Evolutionary conservation across 78 protist species (phyloP), one percentile per base, ranked within the genome.

Genomic region (Reticulomyxa filosa): DNA sequence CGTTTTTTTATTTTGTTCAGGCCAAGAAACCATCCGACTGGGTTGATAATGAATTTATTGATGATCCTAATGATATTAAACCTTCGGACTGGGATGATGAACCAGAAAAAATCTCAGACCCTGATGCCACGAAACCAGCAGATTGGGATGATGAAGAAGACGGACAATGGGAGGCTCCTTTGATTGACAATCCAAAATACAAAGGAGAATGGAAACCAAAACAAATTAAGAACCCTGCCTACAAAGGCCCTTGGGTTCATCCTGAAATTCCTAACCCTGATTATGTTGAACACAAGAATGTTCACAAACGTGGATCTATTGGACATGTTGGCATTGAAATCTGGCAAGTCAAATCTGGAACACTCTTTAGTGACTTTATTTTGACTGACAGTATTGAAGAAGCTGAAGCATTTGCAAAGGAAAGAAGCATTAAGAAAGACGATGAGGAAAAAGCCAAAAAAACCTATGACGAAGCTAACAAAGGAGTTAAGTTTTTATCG

Each of bases 131-230:
- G 6, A 39, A 61, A 53, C 81, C 81, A 22, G 94, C 76, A 20
- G 93, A 89, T 77, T 94, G 99, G 99, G 93, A 87, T 38, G 97
- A 91, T 27, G 96, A 90, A 75, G 84, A 79, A 4, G 95, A 90
- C 57, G 99, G 99, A 23, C 96, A 88, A 74, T 94, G 94, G 93
- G 95, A 89, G 80, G 83, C 86, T 32, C 92, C 90, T 38, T 8
- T 62, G 69, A 62, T 88, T 46, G 73, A 20, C n/a, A 67, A 76
- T 56, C 74, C 69, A 4, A 57, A 61, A 6, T 70, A 62, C 69
- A 70, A 61, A 86, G 79, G 76, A 25, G 42, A 33, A 42, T 72
- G 76, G 76, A 59, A 52, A 23, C 34, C 64, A 2, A 34, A 42
- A 25, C 17, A 25, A 79, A 83, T 75, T 36, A 13, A 17, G 42